phyloP scores from a whole-genome alignment of 371 early-diverging fungal species.

The Apophysomyces variabilis region DNA sequence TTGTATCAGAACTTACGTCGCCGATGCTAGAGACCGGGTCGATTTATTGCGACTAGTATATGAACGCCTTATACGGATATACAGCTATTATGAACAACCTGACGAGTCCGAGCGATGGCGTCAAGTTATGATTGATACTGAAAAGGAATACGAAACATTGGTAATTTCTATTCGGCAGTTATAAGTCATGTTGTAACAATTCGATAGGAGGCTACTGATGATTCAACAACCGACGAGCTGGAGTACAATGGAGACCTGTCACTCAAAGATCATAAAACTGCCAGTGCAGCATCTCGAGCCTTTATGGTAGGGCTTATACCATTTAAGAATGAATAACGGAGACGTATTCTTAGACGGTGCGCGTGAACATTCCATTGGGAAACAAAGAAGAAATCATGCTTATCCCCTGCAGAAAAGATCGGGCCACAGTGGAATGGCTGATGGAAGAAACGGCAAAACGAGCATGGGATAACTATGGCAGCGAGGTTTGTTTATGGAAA shows the following conservation, averaged over 20 bases:
- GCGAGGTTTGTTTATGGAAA: conserved; percentile 22
- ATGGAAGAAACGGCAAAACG: conserved; percentile 24
- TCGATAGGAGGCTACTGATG: background rate
- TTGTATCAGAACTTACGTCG: background rate
- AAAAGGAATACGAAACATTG: conserved; percentile 13
- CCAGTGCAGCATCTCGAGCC: background rate
- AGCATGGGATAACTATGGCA: conserved; percentile 34
- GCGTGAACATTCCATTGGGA: background rate
- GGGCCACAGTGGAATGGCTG: conserved; percentile 20
- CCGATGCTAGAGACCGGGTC: conserved; percentile 2
- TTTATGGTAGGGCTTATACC: background rate
- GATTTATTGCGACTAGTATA: conserved; percentile 5
- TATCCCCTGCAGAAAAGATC: background rate
- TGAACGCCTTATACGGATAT: background rate
- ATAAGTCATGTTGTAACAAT: background rate
- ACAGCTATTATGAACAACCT: background rate
- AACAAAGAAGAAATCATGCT: background rate
- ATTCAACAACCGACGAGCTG: background rate
- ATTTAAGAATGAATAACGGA: background rate
- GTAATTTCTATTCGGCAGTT: background rate
- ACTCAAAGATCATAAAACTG: background rate
- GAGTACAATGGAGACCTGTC: background rate
- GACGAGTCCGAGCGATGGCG: conserved; percentile 3
- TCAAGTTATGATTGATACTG: background rate
- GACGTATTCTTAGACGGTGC: background rate